These are phyloP conservation scores for Petrea volubilis DNA, from an alignment of 257 asterid genomes.

Conservation along the genomic window DNA sequence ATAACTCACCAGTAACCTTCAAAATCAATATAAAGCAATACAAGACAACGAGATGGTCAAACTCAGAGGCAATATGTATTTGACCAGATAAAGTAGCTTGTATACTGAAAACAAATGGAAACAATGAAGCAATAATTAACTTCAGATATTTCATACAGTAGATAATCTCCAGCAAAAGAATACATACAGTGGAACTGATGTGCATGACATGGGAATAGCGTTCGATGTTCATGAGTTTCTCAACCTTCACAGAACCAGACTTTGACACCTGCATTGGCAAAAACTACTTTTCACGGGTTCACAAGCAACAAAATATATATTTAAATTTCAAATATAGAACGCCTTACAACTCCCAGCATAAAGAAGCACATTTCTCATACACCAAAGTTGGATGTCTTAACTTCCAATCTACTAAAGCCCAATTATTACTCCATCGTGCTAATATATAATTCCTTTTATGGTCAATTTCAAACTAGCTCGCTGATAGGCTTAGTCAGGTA, in stretches of 20 bases:
- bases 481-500: background rate
- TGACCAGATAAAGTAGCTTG: background rate
- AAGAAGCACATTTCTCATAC: background rate
- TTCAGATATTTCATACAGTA: background rate
- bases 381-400: slow-evolving; percentile 1
- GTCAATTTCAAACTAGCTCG: background rate
- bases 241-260: slow-evolving; percentile 92
- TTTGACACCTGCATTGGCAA: slow-evolving; percentile 73
- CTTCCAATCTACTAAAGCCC: background rate
- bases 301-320: slow-evolving; percentile 3
- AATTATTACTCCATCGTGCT: slow-evolving; percentile 2
- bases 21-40: slow-evolving; percentile 21
- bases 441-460: background rate
- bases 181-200: slow-evolving; percentile 92
- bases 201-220: slow-evolving; percentile 99
- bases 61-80: slow-evolving; percentile 7
- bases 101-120: slow-evolving; percentile 4
- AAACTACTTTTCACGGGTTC: slow-evolving; percentile 10
- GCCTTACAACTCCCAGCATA: slow-evolving; percentile 9
- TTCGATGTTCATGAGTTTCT: slow-evolving; percentile 90
- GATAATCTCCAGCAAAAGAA: slow-evolving; percentile 14
- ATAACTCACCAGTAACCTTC: slow-evolving; percentile 89
- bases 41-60: background rate
- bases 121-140: background rate
- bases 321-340: background rate